Evolutionary conservation across 2,329 filamentous ascomycete species (phyloP).

Genomic region (Dothideomycetidae sp.): DNA sequence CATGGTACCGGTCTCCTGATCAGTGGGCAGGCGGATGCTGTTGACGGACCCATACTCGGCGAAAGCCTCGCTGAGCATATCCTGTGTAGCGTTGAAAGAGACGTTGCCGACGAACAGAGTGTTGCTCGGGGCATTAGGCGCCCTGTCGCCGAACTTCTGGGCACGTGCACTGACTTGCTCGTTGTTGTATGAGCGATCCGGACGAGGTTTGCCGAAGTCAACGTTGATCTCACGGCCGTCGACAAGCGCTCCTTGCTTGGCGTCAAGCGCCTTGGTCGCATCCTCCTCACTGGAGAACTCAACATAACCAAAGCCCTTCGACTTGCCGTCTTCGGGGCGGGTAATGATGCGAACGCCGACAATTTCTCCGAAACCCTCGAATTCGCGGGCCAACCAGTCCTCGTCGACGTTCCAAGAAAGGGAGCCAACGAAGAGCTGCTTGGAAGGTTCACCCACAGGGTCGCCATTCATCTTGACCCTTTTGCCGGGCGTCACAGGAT

Average conservation of each 20-base stretch:
- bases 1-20: slow-evolving; percentile 66
- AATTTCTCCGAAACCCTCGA: slow-evolving; percentile 64
- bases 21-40: slow-evolving; percentile 76
- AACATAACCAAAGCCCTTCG: slow-evolving; percentile 85
- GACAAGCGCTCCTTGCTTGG: slow-evolving; percentile 59
- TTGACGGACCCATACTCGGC: slow-evolving; percentile 54
- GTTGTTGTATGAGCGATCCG: slow-evolving; percentile 39
- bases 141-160: slow-evolving; percentile 56
- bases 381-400: slow-evolving; percentile 64
- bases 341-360: slow-evolving; percentile 65
- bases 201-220: slow-evolving; percentile 58
- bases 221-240: slow-evolving; percentile 64
- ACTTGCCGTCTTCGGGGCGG: slow-evolving; percentile 65
- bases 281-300: slow-evolving; percentile 59
- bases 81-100: slow-evolving; percentile 69
- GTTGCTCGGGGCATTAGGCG: slow-evolving; percentile 62
- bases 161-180: slow-evolving; percentile 43
- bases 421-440: slow-evolving; percentile 79
- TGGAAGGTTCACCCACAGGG: slow-evolving; percentile 28
- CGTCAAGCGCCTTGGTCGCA: slow-evolving; percentile 57
- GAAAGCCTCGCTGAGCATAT: slow-evolving; percentile 61
- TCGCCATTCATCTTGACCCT: slow-evolving; percentile 45
- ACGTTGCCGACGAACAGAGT: slow-evolving; percentile 90
- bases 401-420: slow-evolving; percentile 86
- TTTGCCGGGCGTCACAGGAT: slow-evolving; percentile 41